A percentile compares a stretch with the other conserved stretches of the same genome.
phyloP scores from a whole-genome alignment of 352 stramenopile species.

The Pythium guiyangense region DNA sequence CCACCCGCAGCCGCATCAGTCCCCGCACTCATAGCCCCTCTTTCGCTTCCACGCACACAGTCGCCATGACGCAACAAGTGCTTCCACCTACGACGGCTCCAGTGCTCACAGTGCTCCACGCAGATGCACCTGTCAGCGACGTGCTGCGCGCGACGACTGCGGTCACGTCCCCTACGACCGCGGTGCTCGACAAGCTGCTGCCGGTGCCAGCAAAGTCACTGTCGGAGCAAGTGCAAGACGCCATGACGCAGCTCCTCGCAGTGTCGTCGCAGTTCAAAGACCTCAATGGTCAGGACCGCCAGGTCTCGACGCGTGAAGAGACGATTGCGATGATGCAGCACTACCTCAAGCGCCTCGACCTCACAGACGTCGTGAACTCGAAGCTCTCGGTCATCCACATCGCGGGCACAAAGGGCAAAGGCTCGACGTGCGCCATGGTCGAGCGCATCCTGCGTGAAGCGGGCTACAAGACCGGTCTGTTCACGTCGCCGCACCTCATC shows the following conservation, averaged over 20 bases:
- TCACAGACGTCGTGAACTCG: conserved; percentile 39
- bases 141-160: too few species aligned
- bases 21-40: too few species aligned
- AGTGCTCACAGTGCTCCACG: too few species aligned
- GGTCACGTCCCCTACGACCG: not conserved
- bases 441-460: conserved; percentile 74
- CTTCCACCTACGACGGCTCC: conserved; percentile 3
- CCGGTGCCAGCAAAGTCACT: conserved; percentile 5
- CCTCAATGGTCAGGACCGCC: conserved; percentile 55
- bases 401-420: conserved; percentile 97
- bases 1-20: too few species aligned
- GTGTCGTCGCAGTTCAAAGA: conserved; percentile 69
- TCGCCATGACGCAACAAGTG: conserved; percentile 11
- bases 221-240: conserved; percentile 39
- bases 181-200: not conserved
- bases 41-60: too few species aligned
- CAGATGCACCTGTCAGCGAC: too few species aligned
- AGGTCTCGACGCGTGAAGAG: conserved; percentile 71
- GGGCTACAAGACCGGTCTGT: conserved; percentile 88
- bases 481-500: conserved; percentile 95
- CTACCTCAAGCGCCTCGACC: conserved; percentile 53
- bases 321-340: conserved; percentile 81
- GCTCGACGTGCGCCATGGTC: conserved; percentile 88
- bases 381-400: conserved; percentile 89
- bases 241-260: conserved; percentile 48